Evolutionary conservation across 163 green algal species (phyloP).

Genomic region (Scenedesmus sp.): DNA sequence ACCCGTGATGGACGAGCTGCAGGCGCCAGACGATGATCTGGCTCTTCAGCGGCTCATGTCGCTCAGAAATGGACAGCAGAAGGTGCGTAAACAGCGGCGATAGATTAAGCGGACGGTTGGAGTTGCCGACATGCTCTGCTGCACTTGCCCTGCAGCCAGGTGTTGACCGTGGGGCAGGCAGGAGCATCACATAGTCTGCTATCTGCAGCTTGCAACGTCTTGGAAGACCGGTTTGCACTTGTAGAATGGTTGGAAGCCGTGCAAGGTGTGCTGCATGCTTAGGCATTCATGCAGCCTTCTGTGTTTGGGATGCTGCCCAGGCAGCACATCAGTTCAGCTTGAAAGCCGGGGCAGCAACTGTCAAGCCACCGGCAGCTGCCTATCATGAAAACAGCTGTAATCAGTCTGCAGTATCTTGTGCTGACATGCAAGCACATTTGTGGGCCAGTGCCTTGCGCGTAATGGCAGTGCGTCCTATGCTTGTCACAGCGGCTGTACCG

Average conservation of each 20-base stretch:
- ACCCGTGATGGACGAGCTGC: constrained; percentile 43
- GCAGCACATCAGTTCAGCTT: background rate
- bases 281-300: background rate
- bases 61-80: constrained; percentile 18
- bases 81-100: constrained; percentile 6
- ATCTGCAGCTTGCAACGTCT: background rate
- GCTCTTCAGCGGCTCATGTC: constrained; percentile 48
- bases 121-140: background rate
- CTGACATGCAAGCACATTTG: background rate
- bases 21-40: constrained; percentile 42
- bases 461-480: too few relatives aligned
- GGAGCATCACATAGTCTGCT: background rate
- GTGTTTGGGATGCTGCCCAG: too few relatives aligned
- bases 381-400: too few relatives aligned
- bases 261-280: background rate
- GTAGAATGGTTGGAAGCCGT: background rate
- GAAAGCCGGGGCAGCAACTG: background rate
- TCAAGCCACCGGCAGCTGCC: too few relatives aligned
- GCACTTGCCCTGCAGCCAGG: background rate
- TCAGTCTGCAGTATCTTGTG: background rate
- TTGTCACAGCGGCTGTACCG: too few relatives aligned
- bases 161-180: background rate
- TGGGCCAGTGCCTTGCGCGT: too few relatives aligned
- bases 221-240: background rate
- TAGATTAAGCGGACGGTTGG: background rate